phyloP scores from a whole-genome alignment of 1,284 basidiomycete genomes.

The Stygiomarasmius scandens region DNA sequence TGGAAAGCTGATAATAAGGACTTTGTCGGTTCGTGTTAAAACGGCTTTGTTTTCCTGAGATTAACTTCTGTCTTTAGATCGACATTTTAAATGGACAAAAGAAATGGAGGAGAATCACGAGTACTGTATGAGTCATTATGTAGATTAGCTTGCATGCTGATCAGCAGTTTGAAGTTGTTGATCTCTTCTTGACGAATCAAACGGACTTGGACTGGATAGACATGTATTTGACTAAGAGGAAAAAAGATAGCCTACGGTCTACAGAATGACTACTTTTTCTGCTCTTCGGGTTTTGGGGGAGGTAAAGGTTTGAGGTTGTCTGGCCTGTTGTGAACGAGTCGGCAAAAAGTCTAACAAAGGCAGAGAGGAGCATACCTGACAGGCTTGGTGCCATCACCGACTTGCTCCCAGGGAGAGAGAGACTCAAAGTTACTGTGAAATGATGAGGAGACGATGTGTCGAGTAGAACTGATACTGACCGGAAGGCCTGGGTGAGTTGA shows the following conservation, averaged over 20 bases:
- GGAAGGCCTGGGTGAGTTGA: constrained; percentile 97
- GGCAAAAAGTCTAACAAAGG: neutral
- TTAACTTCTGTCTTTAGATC: no score
- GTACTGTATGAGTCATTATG: no score
- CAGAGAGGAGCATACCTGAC: constrained; percentile 32
- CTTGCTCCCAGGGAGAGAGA: constrained; percentile 96
- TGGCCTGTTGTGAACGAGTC: constrained; percentile 44
- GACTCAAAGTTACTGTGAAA: constrained; percentile 86
- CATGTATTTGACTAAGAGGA: neutral
- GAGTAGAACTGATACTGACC: constrained; percentile 50
- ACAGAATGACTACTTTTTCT: constrained; percentile 63
- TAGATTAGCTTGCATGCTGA: no score
- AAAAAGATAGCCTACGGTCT: neutral
- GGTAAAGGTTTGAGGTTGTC: constrained; percentile 70
- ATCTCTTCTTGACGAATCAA: no score
- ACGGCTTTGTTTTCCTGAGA: no score
- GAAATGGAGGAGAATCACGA: no score
- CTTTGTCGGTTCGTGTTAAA: no score
- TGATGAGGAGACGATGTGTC: constrained; percentile 11
- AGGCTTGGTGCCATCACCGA: constrained; percentile 81
- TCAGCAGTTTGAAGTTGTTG: no score
- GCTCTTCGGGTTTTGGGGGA: constrained; percentile 64
- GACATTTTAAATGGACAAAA: no score
- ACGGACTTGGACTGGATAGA: neutral
- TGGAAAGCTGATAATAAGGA: no score